phyloP scores from a whole-genome alignment of 257 asterid genomes.

The Parsonsia alboflavescens region DNA sequence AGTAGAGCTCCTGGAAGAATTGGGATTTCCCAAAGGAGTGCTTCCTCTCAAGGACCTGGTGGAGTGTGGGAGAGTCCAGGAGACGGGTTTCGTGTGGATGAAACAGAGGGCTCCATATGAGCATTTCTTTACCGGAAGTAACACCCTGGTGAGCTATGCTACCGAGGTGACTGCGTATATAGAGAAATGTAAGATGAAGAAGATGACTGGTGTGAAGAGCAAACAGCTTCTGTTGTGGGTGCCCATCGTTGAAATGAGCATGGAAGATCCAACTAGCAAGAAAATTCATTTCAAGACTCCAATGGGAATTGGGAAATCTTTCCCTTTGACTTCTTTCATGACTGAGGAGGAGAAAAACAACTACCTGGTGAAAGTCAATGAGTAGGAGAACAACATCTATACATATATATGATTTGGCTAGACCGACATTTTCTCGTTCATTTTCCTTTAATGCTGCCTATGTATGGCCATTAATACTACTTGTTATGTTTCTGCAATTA shows the following conservation, averaged over 20 bases:
- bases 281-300: constrained; percentile 82
- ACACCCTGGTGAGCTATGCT: constrained; percentile 64
- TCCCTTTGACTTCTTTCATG: constrained; percentile 72
- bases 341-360: constrained; percentile 55
- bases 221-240: constrained; percentile 88
- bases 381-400: neutral
- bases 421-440: neutral
- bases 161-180: constrained; percentile 73
- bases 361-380: constrained; percentile 30
- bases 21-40: constrained; percentile 82
- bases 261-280: constrained; percentile 37
- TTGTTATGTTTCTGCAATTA: neutral
- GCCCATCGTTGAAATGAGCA: constrained; percentile 86
- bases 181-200: constrained; percentile 87
- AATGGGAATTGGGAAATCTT: constrained; percentile 77
- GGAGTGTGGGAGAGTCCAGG: constrained; percentile 83
- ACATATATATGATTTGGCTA: no score
- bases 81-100: constrained; percentile 91
- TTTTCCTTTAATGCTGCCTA: neutral
- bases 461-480: neutral
- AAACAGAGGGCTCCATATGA: constrained; percentile 75
- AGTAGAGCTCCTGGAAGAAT: constrained; percentile 44
- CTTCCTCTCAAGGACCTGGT: constrained; percentile 80
- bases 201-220: constrained; percentile 87
- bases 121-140: constrained; percentile 55